Evolutionary conservation across 2,329 filamentous ascomycete species (phyloP).

Genomic region (Fusarium coicis): DNA sequence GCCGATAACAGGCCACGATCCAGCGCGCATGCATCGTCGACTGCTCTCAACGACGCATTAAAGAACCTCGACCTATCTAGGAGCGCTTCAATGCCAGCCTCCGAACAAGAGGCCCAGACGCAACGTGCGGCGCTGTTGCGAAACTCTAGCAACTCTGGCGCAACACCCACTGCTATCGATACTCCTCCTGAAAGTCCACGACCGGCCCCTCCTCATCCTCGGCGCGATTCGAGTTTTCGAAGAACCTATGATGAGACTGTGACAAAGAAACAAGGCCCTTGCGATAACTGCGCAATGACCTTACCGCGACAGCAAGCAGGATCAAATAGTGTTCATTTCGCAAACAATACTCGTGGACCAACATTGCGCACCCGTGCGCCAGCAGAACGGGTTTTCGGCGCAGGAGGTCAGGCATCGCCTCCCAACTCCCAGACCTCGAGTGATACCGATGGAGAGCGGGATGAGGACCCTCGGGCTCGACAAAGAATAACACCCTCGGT

Average conservation of each 20-base stretch:
- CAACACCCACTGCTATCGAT: slow-evolving; percentile 59
- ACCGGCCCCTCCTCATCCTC: slow-evolving; percentile 51
- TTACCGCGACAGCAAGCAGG: slow-evolving; percentile 58
- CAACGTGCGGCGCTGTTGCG: slow-evolving; percentile 57
- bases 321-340: slow-evolving; percentile 42
- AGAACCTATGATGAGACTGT: slow-evolving; percentile 74
- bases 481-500: slow-evolving; percentile 58
- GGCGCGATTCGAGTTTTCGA: slow-evolving; percentile 69
- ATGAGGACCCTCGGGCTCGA: slow-evolving; percentile 51
- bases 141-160: slow-evolving; percentile 50
- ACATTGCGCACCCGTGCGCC: slow-evolving; percentile 70
- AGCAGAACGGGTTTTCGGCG: slow-evolving; percentile 67
- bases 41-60: slow-evolving; percentile 58
- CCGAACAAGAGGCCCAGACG: slow-evolving; percentile 57
- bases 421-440: slow-evolving; percentile 64
- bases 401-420: slow-evolving; percentile 59
- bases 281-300: slow-evolving; percentile 75
- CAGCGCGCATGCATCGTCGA: slow-evolving; percentile 51
- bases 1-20: slow-evolving; percentile 54
- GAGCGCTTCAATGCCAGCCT: slow-evolving; percentile 56
- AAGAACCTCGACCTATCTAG: slow-evolving; percentile 60
- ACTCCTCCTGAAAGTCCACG: slow-evolving; percentile 69
- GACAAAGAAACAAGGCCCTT: slow-evolving; percentile 70
- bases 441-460: slow-evolving; percentile 64
- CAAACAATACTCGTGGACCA: slow-evolving; percentile 59